Evolutionary conservation across 352 stramenopile genomes (phyloP).

Genomic region (Globisporangium carolinianum): DNA sequence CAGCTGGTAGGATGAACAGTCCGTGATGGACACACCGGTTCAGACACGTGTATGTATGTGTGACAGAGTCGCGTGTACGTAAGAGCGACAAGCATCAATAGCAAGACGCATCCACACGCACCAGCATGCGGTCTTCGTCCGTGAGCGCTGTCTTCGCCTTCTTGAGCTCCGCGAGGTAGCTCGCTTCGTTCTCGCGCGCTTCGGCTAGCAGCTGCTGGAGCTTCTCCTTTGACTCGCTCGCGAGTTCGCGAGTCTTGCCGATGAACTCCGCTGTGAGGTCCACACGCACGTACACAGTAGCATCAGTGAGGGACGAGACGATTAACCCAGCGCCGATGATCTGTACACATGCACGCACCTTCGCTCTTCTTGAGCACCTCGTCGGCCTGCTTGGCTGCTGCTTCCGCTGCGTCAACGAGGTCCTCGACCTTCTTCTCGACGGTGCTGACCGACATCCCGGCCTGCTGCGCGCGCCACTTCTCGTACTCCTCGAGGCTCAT

Average conservation of each 20-base stretch:
- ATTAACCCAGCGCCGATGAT: neutral
- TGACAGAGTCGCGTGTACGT: neutral
- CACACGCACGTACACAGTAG: conserved; percentile 13
- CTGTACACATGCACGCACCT: conserved; percentile 11
- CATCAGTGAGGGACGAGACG: conserved; percentile 1
- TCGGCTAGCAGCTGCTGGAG: conserved; percentile 70
- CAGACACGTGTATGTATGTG: neutral
- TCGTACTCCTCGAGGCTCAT: conserved; percentile 88
- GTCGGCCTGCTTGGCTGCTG: neutral
- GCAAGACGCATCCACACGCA: conserved; percentile 9
- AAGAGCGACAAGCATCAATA: neutral
- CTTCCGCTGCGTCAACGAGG: conserved; percentile 8
- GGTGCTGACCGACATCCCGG: conserved; percentile 22
- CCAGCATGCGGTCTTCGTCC: conserved; percentile 77
- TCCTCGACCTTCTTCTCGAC: conserved; percentile 25
- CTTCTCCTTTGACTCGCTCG: conserved; percentile 56
- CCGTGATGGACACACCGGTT: no score
- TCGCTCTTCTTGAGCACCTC: conserved; percentile 16
- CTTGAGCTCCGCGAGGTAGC: conserved; percentile 74
- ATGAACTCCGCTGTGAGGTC: conserved; percentile 20
- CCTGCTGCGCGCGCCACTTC: conserved; percentile 72
- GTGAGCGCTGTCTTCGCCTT: conserved; percentile 32
- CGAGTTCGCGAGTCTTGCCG: conserved; percentile 6
- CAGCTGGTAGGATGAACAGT: conserved; percentile 22
- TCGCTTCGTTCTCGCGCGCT: conserved; percentile 73